Percentiles rank a stretch among this genome's conserved stretches.
phyloP scores from a whole-genome alignment of 768 basidiomycete species.

The Lactarius hengduanensis region DNA sequence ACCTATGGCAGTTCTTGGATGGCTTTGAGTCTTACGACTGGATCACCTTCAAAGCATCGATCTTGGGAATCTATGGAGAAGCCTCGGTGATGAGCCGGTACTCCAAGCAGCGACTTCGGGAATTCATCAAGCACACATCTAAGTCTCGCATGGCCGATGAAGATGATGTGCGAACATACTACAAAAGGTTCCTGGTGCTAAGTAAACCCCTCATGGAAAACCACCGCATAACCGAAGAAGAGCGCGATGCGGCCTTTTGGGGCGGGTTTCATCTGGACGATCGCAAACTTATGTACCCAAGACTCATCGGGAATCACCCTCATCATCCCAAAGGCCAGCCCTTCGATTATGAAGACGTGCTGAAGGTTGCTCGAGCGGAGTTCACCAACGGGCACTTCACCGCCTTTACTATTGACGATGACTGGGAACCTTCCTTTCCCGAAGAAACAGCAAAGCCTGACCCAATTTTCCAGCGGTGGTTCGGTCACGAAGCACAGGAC shows the following conservation, averaged over 20 bases:
- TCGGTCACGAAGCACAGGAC: neutral
- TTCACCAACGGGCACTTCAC: neutral
- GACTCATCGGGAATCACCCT: neutral
- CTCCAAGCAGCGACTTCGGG: neutral
- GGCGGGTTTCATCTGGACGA: neutral
- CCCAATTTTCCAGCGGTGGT: neutral
- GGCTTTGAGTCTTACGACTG: neutral
- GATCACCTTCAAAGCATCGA: neutral
- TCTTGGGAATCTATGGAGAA: neutral
- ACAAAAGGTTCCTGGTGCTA: neutral
- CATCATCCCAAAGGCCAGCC: neutral
- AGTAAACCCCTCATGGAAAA: neutral
- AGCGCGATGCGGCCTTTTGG: neutral
- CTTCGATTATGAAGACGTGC: neutral
- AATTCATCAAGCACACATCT: neutral
- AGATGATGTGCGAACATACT: neutral
- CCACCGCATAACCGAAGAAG: neutral
- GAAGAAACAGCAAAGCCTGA: fast-evolving
- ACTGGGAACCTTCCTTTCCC: neutral
- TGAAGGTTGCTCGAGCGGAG: neutral
- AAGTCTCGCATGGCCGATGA: neutral
- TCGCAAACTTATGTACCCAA: too few relatives aligned
- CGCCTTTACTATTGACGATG: neutral
- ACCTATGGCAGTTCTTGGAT: neutral
- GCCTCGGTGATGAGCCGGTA: neutral